phyloP scores from a whole-genome alignment of 1,284 basidiomycete species.

The Prillingera fragicola region DNA sequence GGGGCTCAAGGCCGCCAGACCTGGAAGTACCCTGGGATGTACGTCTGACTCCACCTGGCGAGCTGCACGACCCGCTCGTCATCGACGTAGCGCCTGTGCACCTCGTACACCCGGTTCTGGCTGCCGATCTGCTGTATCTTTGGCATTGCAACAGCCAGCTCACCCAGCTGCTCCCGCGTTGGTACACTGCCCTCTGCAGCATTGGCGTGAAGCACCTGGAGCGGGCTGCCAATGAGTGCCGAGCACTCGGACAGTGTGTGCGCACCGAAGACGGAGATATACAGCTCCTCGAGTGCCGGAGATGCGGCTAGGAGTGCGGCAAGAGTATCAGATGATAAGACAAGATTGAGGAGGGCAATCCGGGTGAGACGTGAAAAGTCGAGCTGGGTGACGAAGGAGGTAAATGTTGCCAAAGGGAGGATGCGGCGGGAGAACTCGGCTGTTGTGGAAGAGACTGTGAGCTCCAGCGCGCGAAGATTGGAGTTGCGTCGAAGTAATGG shows the following conservation, averaged over 20 bases:
- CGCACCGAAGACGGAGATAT: constrained; percentile 18
- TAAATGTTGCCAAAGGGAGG: constrained; percentile 16
- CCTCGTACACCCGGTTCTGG: constrained; percentile 43
- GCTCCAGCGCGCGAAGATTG: constrained; percentile 26
- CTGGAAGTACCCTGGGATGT: constrained; percentile 42
- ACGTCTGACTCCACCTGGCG: constrained; percentile 28
- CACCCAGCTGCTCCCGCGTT: constrained; percentile 22
- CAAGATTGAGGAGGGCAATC: constrained; percentile 35
- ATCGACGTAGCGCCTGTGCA: constrained; percentile 27
- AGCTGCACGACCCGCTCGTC: constrained; percentile 30
- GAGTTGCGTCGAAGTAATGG: constrained; percentile 23
- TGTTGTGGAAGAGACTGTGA: constrained; percentile 26
- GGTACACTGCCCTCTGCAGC: constrained; percentile 29
- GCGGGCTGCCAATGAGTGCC: neutral
- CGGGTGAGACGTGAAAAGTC: constrained; percentile 20
- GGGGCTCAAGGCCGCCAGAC: constrained; percentile 46
- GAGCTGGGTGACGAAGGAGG: constrained; percentile 13
- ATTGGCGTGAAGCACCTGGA: constrained; percentile 38
- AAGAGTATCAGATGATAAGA: constrained; percentile 18
- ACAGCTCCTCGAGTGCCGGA: constrained; percentile 32
- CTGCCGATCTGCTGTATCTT: constrained; percentile 37
- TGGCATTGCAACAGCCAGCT: constrained; percentile 23
- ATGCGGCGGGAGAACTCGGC: constrained; percentile 1
- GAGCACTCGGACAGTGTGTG: constrained; percentile 18
- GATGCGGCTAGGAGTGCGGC: constrained; percentile 11